phyloP scores from a whole-genome alignment of 495 filamentous ascomycete species.

The Aspergillus bertholletiae region DNA sequence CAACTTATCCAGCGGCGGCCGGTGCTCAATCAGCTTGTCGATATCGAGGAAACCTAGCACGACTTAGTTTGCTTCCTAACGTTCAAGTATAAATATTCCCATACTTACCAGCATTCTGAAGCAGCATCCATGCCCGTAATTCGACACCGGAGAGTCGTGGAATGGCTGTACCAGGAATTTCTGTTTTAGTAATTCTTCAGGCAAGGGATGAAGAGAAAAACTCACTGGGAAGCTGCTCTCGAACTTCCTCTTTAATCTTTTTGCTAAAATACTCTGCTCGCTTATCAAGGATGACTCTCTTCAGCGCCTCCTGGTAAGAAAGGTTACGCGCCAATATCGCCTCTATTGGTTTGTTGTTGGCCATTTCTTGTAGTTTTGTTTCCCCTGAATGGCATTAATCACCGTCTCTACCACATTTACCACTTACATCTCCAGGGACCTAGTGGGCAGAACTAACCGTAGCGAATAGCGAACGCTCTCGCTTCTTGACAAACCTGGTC shows the following conservation, averaged over 20 bases:
- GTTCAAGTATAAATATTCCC: neutral
- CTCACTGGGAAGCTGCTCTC: neutral
- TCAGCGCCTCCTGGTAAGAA: neutral
- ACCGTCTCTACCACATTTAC: neutral
- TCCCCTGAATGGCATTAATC: neutral
- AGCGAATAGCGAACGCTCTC: conserved; percentile 19
- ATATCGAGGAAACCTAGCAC: conserved; percentile 34
- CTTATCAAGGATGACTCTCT: neutral
- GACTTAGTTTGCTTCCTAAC: neutral
- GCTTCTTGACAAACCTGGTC: conserved; percentile 27
- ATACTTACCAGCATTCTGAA: conserved; percentile 16
- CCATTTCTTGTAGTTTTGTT: neutral
- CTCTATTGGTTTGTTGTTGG: neutral
- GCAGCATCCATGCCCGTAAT: conserved; percentile 15
- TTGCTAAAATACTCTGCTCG: neutral
- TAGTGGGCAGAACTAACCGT: conserved; percentile 1
- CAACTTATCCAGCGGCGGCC: conserved; percentile 13
- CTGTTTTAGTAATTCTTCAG: neutral
- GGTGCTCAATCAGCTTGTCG: conserved; percentile 33
- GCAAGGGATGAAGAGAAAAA: neutral
- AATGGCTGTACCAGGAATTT: neutral
- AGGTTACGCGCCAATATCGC: neutral
- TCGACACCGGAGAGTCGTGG: conserved; percentile 5
- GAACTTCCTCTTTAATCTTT: conserved; percentile 1
- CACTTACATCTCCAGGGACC: neutral